phyloP scores from a whole-genome alignment of 2,329 filamentous ascomycete species.

The Fusarium coicis region DNA sequence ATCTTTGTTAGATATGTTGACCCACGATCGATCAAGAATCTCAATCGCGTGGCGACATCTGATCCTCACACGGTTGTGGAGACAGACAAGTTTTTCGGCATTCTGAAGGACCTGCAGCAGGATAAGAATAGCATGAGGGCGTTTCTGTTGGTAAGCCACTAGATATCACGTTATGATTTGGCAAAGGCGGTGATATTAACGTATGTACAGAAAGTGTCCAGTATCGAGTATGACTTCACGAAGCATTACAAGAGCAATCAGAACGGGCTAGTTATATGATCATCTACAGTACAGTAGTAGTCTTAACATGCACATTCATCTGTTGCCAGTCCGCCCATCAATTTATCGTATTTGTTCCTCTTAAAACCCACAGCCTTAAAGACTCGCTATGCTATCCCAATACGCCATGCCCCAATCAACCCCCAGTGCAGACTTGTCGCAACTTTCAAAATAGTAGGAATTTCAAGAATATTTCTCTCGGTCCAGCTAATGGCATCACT shows the following conservation, averaged over 20 bases:
- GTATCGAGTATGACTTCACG: not conserved
- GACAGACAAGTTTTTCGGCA: not conserved
- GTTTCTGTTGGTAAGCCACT: not conserved
- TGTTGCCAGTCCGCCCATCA: fast-evolving
- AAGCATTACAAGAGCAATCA: not conserved
- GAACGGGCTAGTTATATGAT: fast-evolving
- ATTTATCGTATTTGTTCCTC: fast-evolving
- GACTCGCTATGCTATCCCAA: not conserved
- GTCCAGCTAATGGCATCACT: not conserved
- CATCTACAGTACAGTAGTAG: fast-evolving
- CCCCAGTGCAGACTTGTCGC: no score
- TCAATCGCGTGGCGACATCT: not conserved
- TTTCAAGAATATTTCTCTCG: not conserved
- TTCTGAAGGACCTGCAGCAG: not conserved
- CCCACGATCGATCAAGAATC: constrained; percentile 6
- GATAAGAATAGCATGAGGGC: not conserved
- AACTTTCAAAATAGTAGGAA: not conserved
- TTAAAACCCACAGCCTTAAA: not conserved
- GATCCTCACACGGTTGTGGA: not conserved
- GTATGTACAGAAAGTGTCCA: not conserved
- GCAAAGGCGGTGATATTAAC: not conserved
- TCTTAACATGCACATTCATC: fast-evolving
- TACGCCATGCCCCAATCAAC: fast-evolving
- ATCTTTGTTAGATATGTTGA: constrained; percentile 6
- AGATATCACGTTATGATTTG: no score